A percentile compares a stretch with the other conserved stretches of the same genome.
These are phyloP conservation scores for Zymoseptoria passerinii DNA, from an alignment of 2,329 filamentous ascomycete species.

Conservation along the genomic window DNA sequence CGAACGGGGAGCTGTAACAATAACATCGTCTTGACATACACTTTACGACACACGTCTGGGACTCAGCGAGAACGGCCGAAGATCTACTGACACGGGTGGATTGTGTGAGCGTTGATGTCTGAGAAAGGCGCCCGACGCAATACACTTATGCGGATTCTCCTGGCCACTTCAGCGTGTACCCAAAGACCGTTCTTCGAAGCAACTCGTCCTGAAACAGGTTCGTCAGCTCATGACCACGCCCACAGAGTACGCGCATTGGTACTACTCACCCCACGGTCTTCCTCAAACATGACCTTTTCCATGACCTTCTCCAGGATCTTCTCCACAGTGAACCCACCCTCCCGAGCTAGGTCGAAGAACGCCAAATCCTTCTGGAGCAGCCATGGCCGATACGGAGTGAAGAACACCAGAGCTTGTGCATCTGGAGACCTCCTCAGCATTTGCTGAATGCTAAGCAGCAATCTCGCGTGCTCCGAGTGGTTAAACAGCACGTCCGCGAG, in stretches of 20 bases:
- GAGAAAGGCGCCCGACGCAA: no score
- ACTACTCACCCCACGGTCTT: slow-evolving; percentile 63
- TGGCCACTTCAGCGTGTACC: slow-evolving; percentile 63
- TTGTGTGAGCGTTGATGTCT: no score
- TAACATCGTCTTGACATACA: background rate
- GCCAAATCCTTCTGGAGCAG: slow-evolving; percentile 72
- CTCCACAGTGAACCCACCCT: slow-evolving; percentile 64
- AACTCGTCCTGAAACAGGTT: slow-evolving; percentile 53
- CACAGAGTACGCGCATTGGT: background rate
- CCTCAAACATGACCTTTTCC: slow-evolving; percentile 81
- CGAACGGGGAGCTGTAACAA: slow-evolving; percentile 7
- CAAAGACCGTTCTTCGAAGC: slow-evolving; percentile 72
- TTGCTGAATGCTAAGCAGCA: slow-evolving; percentile 62
- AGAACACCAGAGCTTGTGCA: slow-evolving; percentile 74
- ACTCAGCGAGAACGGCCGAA: background rate
- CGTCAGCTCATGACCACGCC: background rate
- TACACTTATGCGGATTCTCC: background rate
- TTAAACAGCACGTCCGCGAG: slow-evolving; percentile 87
- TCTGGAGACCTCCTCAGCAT: slow-evolving; percentile 51
- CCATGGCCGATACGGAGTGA: slow-evolving; percentile 91
- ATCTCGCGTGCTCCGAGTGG: slow-evolving; percentile 73
- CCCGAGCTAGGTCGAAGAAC: slow-evolving; percentile 72
- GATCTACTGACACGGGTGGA: no score
- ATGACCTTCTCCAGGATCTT: slow-evolving; percentile 74
- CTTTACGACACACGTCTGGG: background rate